Percentiles rank a stretch among this genome's conserved stretches.
These are phyloP conservation scores for Fusarium subglutinans DNA, from an alignment of 2,329 filamentous ascomycete species.

Conservation along the genomic window DNA sequence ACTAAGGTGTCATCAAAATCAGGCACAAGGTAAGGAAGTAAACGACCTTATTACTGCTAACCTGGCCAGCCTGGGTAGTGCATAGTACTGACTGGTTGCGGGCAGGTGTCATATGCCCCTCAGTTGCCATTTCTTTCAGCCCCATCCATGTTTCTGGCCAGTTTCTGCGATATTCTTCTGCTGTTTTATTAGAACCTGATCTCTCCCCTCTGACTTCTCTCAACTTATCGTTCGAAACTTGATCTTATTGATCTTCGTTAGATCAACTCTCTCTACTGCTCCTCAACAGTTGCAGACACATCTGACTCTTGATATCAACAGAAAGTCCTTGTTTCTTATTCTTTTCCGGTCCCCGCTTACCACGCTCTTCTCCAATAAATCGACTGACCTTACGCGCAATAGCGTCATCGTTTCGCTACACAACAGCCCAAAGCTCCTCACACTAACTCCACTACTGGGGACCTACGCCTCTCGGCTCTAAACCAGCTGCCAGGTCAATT, in stretches of 20 bases:
- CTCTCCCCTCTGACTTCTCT: not conserved
- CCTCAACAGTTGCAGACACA: not conserved
- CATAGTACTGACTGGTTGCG: conserved; percentile 9
- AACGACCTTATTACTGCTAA: not conserved
- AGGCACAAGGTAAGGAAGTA: conserved; percentile 7
- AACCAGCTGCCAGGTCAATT: conserved; percentile 38
- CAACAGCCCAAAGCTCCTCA: conserved; percentile 37
- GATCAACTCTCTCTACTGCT: not conserved
- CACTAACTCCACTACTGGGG: conserved; percentile 42
- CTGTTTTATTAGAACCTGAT: conserved; percentile 10
- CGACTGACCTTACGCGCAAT: conserved; percentile 41
- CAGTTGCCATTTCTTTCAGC: conserved; percentile 18
- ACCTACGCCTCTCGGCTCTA: conserved; percentile 36
- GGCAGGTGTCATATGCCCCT: conserved; percentile 24
- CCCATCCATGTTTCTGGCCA: conserved; percentile 18
- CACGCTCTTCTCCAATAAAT: conserved; percentile 40
- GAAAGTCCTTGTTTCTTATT: conserved; percentile 19
- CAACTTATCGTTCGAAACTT: not conserved
- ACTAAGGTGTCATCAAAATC: conserved; percentile 14
- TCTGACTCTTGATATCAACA: conserved; percentile 2
- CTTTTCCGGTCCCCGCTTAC: conserved; percentile 20
- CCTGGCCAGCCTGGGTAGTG: not conserved
- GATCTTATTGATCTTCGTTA: not conserved
- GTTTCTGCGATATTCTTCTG: conserved; percentile 19
- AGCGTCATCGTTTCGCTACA: conserved; percentile 42